Evolutionary conservation across 441 rosid species (phyloP), one percentile per base, ranked within the genome.

Genomic region (Eruca vesicaria): DNA sequence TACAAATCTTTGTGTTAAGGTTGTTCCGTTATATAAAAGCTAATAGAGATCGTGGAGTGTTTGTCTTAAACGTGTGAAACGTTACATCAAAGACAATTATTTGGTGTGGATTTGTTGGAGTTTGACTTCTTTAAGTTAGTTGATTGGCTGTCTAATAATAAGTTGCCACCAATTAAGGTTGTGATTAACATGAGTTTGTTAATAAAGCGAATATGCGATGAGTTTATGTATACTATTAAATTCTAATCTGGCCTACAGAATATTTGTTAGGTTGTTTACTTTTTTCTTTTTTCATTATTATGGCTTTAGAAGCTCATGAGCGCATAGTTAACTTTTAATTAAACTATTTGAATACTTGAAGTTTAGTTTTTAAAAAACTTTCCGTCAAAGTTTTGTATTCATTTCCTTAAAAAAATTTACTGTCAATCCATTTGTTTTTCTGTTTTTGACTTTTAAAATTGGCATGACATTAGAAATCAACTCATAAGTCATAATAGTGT

Each of bases 31-130:
- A 69, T 69, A 36, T 55, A 41, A 61, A 35, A 9, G n/a, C 38
- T 20, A 41, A 66, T 57, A 77, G 59, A 38, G 41, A 19, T 72
- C 77, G 80, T 78, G 80, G 2, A 52, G 73, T 60, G 73, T 28
- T 66, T 29, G 69, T 72, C 53, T 66, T 52, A 15, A n/a, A 57
- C 19, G 72, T 77, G 76, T 14, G 20, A 68, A 63, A 66, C 80
- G 38, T 77, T 52, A 32, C 18, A 29, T 52, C 69, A 72, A 71
- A 66, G 66, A 65, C 56, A 58, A 64, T 45, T 70, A 45, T 59
- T 66, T 59, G 58, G 18, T 36, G 48, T n/a, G 32, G 62, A 45
- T 70, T 69, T 9, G 75, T 63, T 76, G 52, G 71, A 65, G 28
- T 65, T 70, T 63, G 75, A 70, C 75, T 64, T 71, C 2, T 45